Conservation (phyloP, 805 yeast genomes). For the Isabelozyma heimii region DNA sequence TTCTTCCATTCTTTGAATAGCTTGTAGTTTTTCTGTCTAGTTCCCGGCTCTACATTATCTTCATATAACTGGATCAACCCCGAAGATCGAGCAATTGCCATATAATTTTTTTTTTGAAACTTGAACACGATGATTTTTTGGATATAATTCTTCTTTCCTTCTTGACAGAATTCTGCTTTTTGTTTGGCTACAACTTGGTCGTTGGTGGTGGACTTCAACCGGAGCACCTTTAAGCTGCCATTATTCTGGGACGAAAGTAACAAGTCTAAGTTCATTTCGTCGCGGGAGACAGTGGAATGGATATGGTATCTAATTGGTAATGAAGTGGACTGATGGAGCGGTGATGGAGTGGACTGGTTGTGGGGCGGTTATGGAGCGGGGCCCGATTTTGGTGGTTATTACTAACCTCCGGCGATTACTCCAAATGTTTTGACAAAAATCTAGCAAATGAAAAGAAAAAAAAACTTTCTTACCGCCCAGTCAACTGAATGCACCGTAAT, state of each 20-base stretch:
- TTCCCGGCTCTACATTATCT: conserved; percentile 1
- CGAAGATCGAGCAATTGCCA: conserved; percentile 21
- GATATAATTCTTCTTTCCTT: conserved; percentile 13
- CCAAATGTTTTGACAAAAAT: no score
- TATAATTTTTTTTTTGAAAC: conserved; percentile 15
- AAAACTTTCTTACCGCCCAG: no score
- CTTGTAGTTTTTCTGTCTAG: conserved; percentile 10
- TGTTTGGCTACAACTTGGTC: conserved; percentile 6
- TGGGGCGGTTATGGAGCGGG: no score
- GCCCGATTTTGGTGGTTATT: no score
- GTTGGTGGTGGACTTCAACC: conserved; percentile 5
- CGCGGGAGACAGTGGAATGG: neutral
- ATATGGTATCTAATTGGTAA: no score
- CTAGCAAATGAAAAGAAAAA: no score
- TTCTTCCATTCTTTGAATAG: conserved; percentile 35
- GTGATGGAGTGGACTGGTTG: no score
- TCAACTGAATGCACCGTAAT: no score
- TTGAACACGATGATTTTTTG: conserved; percentile 18
- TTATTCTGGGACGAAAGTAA: conserved; percentile 14
- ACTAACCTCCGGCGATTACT: no score
- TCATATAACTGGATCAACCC: conserved; percentile 31
- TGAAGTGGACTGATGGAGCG: no score
- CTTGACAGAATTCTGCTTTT: conserved; percentile 14
- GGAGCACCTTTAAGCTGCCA: conserved; percentile 17
- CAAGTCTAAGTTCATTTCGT: conserved; percentile 8